Conservation (phyloP, 805 yeast species). For the Wilhelminamyces savonicus region DNA sequence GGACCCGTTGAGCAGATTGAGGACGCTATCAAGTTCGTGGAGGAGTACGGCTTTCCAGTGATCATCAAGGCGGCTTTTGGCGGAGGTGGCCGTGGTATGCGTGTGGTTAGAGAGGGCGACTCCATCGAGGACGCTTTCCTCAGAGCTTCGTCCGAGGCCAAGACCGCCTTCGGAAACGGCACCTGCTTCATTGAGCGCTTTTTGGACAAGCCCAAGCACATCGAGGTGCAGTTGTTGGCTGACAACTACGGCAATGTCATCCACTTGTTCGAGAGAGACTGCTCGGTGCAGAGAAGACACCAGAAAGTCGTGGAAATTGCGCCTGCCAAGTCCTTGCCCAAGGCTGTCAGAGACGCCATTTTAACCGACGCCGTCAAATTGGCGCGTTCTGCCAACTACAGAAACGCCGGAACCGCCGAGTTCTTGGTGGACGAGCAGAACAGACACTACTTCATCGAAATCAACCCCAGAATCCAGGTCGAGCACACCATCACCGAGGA, state of each 20-base stretch:
- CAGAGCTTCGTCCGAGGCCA: slow-evolving; percentile 92
- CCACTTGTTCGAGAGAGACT: slow-evolving; percentile 94
- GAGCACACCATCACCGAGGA: slow-evolving; percentile 99
- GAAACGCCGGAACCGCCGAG: slow-evolving; percentile 98
- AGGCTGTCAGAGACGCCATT: slow-evolving; percentile 81
- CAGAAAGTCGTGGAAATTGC: slow-evolving; percentile 99
- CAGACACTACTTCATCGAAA: slow-evolving; percentile 96
- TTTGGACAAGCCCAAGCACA: slow-evolving; percentile 92
- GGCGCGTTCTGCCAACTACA: slow-evolving; percentile 82
- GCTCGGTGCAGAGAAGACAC: slow-evolving; percentile 99
- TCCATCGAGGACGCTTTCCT: slow-evolving; percentile 84
- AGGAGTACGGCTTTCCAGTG: slow-evolving; percentile 86
- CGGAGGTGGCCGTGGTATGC: slow-evolving; percentile 99
- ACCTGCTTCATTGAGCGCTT: slow-evolving; percentile 97
- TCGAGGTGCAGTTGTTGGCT: slow-evolving; percentile 93
- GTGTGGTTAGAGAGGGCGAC: slow-evolving; percentile 97
- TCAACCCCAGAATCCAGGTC: slow-evolving; percentile 96
- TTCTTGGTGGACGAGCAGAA: slow-evolving; percentile 88
- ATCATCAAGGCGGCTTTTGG: slow-evolving; percentile 98
- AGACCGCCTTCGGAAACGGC: slow-evolving; percentile 95
- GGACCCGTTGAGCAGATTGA: slow-evolving; percentile 84
- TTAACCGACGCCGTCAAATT: slow-evolving; percentile 90
- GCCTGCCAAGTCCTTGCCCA: slow-evolving; percentile 88
- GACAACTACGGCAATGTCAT: slow-evolving; percentile 92
- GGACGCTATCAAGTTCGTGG: slow-evolving; percentile 77